Percentiles rank a stretch among this genome's conserved stretches.
These are phyloP conservation scores for Saturnispora ahearnii DNA, from an alignment of 805 yeast species.

Conservation along the genomic window DNA sequence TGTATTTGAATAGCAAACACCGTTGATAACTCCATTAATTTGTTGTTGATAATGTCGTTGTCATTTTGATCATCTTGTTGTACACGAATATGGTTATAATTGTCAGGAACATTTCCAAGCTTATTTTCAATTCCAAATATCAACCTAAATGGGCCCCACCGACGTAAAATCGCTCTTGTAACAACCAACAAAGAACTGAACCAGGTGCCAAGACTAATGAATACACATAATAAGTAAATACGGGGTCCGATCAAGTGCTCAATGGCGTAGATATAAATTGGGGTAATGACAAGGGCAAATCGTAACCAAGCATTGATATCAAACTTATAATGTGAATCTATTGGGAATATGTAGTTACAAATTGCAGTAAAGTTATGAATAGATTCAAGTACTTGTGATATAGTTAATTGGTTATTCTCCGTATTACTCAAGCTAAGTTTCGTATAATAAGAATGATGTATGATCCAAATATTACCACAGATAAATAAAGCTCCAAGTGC, in stretches of 20 bases:
- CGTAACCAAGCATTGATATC: constrained; percentile 17
- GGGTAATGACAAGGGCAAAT: constrained; percentile 32
- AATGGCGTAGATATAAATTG: constrained; percentile 34
- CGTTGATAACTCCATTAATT: constrained; percentile 32
- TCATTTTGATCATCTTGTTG: background rate
- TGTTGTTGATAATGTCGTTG: constrained; percentile 23
- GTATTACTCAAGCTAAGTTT: background rate
- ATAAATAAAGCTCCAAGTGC: constrained; percentile 28
- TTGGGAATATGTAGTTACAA: constrained; percentile 27
- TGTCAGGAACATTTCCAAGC: background rate
- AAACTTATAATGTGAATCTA: background rate
- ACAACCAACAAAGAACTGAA: constrained; percentile 39
- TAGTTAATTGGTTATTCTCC: constrained; percentile 33
- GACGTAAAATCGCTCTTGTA: background rate
- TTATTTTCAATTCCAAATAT: background rate
- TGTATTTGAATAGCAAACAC: constrained; percentile 8
- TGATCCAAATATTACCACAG: constrained; percentile 37
- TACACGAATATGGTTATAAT: constrained; percentile 11
- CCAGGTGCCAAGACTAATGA: constrained; percentile 33
- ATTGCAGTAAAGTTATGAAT: constrained; percentile 38
- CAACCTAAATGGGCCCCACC: background rate
- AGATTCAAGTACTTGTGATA: constrained; percentile 43
- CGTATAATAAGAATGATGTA: constrained; percentile 31
- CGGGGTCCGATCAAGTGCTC: constrained; percentile 28
- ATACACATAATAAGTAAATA: constrained; percentile 27